Conservation (phyloP, 441 rosid genomes). For the Pelargonium citronellum region DNA sequence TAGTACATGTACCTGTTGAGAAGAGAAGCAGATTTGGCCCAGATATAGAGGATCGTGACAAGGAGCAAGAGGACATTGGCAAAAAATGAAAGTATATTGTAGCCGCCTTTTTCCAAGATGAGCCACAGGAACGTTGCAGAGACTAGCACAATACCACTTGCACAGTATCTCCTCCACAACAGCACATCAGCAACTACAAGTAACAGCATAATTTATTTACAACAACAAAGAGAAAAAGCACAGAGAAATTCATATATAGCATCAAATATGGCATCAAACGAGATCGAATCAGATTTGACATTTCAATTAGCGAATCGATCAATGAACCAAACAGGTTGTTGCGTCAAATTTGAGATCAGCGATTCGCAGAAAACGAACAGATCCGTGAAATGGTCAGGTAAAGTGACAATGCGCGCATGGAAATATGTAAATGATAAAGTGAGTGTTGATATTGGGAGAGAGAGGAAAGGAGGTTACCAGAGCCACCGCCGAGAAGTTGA, state of each 20-base stretch:
- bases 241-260: slow-evolving; percentile 8
- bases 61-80: slow-evolving; percentile 55
- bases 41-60: slow-evolving; percentile 62
- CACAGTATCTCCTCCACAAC: slow-evolving; percentile 56
- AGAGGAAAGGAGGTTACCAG: slow-evolving; percentile 37
- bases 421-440: neutral
- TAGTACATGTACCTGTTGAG: slow-evolving; percentile 55
- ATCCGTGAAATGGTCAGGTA: neutral
- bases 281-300: neutral
- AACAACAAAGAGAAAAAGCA: no score
- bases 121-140: slow-evolving; percentile 60
- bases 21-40: slow-evolving; percentile 95
- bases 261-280: neutral
- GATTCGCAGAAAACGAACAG: neutral
- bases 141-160: slow-evolving; percentile 38
- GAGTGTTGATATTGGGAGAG: neutral
- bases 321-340: neutral
- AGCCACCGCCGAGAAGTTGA: slow-evolving; percentile 55
- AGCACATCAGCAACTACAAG: slow-evolving; percentile 58
- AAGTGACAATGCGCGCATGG: neutral
- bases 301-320: neutral
- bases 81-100: slow-evolving; percentile 51
- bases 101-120: slow-evolving; percentile 64
- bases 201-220: neutral
- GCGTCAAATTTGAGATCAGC: neutral